These are phyloP conservation scores for Allantophomopsis lycopodina DNA, from an alignment of 2,329 filamentous ascomycete genomes.

Conservation along the genomic window DNA sequence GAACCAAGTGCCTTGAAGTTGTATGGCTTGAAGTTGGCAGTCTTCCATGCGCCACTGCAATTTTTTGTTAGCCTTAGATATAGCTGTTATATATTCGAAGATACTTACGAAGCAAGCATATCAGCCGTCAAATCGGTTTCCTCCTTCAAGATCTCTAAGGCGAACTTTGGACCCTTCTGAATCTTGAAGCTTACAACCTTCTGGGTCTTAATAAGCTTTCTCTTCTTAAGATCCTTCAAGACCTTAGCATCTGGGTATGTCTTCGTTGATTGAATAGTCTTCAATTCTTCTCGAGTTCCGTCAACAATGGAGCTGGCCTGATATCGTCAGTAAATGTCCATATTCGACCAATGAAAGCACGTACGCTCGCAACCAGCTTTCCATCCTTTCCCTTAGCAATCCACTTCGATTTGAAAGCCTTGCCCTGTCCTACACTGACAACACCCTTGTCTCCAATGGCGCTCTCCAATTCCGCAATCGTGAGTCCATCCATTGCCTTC, in stretches of 20 bases:
- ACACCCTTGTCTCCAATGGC: constrained; percentile 60
- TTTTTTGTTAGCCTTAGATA: constrained; percentile 6
- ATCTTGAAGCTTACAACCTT: constrained; percentile 81
- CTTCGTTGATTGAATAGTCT: constrained; percentile 55
- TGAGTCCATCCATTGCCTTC: constrained; percentile 64
- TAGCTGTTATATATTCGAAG: constrained; percentile 2
- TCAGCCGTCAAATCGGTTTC: constrained; percentile 91
- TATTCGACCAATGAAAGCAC: constrained; percentile 9
- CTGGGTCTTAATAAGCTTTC: constrained; percentile 72
- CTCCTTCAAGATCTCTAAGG: constrained; percentile 78
- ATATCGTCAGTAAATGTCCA: background rate
- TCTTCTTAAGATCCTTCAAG: constrained; percentile 74
- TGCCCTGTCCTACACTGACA: constrained; percentile 79
- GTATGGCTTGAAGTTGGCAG: constrained; percentile 74
- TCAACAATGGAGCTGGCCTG: constrained; percentile 53
- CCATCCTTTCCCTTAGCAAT: constrained; percentile 47
- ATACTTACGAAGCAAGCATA: constrained; percentile 55
- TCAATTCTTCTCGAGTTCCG: constrained; percentile 61
- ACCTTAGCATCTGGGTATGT: constrained; percentile 62
- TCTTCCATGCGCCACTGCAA: constrained; percentile 72
- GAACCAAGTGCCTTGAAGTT: constrained; percentile 57
- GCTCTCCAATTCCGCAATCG: constrained; percentile 59
- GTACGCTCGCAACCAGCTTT: constrained; percentile 37
- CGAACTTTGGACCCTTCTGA: constrained; percentile 76
- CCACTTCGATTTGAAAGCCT: constrained; percentile 78